Conservation (phyloP, 371 early-diverging fungal genomes). For the Mortierella sp. region DNA sequence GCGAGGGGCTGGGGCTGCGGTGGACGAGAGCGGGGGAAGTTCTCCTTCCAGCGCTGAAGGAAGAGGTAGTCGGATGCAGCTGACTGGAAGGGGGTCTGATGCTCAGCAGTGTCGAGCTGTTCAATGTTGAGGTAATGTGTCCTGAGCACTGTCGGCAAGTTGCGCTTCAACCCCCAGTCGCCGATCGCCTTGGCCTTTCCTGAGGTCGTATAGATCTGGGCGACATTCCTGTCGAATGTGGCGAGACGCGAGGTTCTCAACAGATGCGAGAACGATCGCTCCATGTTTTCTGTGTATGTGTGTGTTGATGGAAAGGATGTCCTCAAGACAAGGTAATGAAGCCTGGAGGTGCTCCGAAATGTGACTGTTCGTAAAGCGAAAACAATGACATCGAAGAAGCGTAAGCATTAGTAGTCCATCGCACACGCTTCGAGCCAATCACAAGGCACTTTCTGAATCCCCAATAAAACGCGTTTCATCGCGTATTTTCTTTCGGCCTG, state of each 20-base stretch:
- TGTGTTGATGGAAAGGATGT: neutral
- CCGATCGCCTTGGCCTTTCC: conserved; percentile 63
- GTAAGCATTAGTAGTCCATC: neutral
- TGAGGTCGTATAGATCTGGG: conserved; percentile 79
- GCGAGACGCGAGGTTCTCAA: conserved; percentile 80
- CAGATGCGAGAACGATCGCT: conserved; percentile 77
- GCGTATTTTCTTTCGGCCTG: too few species aligned
- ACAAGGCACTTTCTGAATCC: too few species aligned
- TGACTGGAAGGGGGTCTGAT: conserved; percentile 78
- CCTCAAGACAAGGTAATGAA: too few species aligned
- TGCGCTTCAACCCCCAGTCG: conserved; percentile 86
- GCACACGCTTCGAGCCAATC: too few species aligned
- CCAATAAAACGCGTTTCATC: too few species aligned
- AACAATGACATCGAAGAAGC: neutral
- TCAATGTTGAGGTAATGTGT: conserved; percentile 69
- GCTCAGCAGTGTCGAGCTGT: conserved; percentile 78
- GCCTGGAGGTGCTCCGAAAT: neutral
- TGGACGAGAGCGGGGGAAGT: conserved; percentile 71
- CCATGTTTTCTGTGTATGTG: conserved; percentile 64
- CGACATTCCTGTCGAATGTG: conserved; percentile 72
- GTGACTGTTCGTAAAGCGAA: neutral
- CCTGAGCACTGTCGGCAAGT: conserved; percentile 72
- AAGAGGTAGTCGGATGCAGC: conserved; percentile 66
- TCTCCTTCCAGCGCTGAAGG: conserved; percentile 75
- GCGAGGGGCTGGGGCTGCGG: conserved; percentile 58